Percentiles rank a stretch among this genome's conserved stretches.
These are phyloP conservation scores for Fusarium drepaniforme DNA, from an alignment of 2,329 filamentous ascomycete genomes.

Conservation along the genomic window DNA sequence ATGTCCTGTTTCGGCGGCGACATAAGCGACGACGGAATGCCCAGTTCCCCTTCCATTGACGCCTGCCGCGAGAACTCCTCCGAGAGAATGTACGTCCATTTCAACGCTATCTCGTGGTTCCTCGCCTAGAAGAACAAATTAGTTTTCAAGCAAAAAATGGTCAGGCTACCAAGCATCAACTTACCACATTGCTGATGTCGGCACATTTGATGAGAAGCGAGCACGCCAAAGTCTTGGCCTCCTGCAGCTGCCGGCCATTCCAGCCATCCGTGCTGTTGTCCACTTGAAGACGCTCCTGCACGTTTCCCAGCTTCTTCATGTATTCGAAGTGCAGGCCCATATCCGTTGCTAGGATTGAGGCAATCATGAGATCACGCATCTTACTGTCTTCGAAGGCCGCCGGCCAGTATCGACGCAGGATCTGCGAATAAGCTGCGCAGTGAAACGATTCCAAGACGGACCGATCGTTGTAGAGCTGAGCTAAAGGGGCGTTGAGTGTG, in stretches of 20 bases:
- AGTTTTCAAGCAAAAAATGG: conserved; percentile 4
- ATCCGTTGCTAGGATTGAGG: conserved; percentile 96
- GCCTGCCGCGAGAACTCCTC: conserved; percentile 96
- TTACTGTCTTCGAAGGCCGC: conserved; percentile 80
- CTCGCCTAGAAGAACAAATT: conserved; percentile 72
- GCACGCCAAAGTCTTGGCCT: conserved; percentile 85
- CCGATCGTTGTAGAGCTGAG: conserved; percentile 95
- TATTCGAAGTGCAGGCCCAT: conserved; percentile 98
- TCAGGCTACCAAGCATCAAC: conserved; percentile 51
- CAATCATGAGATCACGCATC: conserved; percentile 93
- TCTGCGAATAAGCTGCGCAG: conserved; percentile 96
- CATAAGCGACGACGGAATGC: conserved; percentile 89
- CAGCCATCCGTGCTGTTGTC: conserved; percentile 77
- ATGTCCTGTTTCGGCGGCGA: conserved; percentile 86
- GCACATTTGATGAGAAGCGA: conserved; percentile 97
- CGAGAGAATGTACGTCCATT: conserved; percentile 95
- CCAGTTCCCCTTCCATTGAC: conserved; percentile 88
- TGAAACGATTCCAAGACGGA: conserved; percentile 98
- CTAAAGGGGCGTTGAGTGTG: conserved; percentile 90
- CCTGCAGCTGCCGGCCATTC: conserved; percentile 80
- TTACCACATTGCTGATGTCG: conserved; percentile 97
- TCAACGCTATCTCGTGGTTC: conserved; percentile 82
- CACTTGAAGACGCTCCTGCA: conserved; percentile 82
- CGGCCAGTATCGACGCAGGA: conserved; percentile 93
- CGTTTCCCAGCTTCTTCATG: conserved; percentile 86